Conservation (phyloP, 768 basidiomycete genomes). For the Sporobolomyces phaffii region DNA sequence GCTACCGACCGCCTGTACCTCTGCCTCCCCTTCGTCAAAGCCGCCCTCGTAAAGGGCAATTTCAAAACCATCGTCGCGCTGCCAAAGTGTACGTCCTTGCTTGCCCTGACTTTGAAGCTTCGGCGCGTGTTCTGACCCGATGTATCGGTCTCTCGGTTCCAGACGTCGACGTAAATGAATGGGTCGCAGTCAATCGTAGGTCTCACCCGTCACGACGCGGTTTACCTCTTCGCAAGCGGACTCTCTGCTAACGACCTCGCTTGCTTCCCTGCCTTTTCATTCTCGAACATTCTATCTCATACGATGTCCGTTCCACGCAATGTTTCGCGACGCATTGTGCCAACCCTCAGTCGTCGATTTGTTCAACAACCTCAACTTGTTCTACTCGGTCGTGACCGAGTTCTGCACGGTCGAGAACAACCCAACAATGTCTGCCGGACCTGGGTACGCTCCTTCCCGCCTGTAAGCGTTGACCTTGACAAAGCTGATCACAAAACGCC, state of each 20-base stretch:
- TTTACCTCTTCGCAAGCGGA: too few relatives aligned
- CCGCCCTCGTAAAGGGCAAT: conserved; percentile 92
- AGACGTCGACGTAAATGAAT: conserved; percentile 53
- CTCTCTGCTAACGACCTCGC: neutral
- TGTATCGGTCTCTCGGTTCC: neutral
- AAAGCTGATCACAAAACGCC: too few relatives aligned
- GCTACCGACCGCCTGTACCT: conserved; percentile 69
- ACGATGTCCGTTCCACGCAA: too few relatives aligned
- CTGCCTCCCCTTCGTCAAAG: conserved; percentile 88
- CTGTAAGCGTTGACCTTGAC: neutral
- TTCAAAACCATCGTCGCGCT: conserved; percentile 97
- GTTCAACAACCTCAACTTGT: conserved; percentile 93
- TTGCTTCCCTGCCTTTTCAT: neutral
- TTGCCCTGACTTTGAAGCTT: neutral
- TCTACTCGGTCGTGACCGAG: conserved; percentile 89
- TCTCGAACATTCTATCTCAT: too few relatives aligned
- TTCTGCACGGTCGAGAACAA: conserved; percentile 84
- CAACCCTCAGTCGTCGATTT: conserved; percentile 92
- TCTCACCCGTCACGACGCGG: conserved; percentile 1
- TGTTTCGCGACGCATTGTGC: too few relatives aligned
- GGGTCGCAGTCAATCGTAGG: conserved; percentile 53
- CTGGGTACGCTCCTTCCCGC: conserved; percentile 55
- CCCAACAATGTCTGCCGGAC: conserved; percentile 85
- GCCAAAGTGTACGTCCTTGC: conserved; percentile 58
- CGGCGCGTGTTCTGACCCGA: neutral